Conservation (phyloP, 2,329 filamentous ascomycete species). For the Stromatinia cepivora region DNA sequence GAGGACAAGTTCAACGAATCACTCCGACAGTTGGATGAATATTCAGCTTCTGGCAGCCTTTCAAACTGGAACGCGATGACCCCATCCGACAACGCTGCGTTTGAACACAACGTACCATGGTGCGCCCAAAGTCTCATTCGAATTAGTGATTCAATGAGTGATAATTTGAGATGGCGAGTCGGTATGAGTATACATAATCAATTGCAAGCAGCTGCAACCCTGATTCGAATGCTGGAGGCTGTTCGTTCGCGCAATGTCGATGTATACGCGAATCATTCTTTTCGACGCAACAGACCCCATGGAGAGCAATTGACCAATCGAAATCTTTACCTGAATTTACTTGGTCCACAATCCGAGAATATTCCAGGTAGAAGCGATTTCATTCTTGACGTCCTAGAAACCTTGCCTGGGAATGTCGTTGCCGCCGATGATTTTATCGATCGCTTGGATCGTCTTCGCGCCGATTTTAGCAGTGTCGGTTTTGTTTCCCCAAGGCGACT, state of each 20-base stretch:
- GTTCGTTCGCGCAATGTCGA: conserved; percentile 35
- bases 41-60: conserved; percentile 31
- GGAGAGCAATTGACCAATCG: conserved; percentile 35
- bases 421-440: conserved; percentile 31
- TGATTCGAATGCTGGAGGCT: conserved; percentile 36
- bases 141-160: conserved; percentile 34
- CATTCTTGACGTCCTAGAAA: conserved; percentile 35
- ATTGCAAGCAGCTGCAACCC: conserved; percentile 32
- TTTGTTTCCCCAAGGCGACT: conserved; percentile 17
- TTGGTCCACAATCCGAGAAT: conserved; percentile 29
- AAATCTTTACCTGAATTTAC: conserved; percentile 37
- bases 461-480: conserved; percentile 5
- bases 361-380: conserved; percentile 33
- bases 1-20: conserved; percentile 29
- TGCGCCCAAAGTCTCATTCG: conserved; percentile 34
- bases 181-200: conserved; percentile 28
- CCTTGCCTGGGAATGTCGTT: conserved; percentile 34
- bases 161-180: conserved; percentile 29
- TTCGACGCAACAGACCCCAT: conserved; percentile 28
- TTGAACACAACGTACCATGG: conserved; percentile 34
- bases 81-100: conserved; percentile 4
- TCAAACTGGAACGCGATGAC: conserved; percentile 24
- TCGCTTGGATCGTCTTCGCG: conserved; percentile 21
- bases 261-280: conserved; percentile 30
- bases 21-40: conserved; percentile 33